Evolutionary conservation across 495 filamentous ascomycete genomes (phyloP).

Genomic region (Elasticomyces elasticus): DNA sequence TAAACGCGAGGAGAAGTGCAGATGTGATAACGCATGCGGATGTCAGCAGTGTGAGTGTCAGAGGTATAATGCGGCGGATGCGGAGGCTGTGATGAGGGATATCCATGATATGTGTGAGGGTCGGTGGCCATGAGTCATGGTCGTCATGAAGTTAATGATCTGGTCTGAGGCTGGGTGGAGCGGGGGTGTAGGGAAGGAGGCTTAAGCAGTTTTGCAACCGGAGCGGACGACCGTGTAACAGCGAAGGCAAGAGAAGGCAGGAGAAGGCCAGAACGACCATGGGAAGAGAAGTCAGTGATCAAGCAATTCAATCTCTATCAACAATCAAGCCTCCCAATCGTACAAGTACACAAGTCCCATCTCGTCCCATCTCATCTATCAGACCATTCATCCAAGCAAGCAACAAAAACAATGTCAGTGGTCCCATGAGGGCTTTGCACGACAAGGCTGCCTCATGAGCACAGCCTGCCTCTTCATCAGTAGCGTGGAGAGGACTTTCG

Average conservation of each 20-base stretch:
- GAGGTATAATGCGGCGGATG: neutral
- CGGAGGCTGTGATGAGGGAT: neutral
- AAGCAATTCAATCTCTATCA: neutral
- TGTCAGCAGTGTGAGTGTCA: neutral
- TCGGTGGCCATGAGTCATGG: no score
- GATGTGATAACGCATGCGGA: neutral
- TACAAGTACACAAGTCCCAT: neutral
- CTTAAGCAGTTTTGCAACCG: no score
- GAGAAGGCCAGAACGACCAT: no score
- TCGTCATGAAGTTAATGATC: no score
- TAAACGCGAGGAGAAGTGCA: neutral
- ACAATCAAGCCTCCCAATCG: neutral
- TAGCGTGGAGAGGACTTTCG: neutral
- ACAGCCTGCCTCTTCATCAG: neutral
- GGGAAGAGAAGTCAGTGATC: neutral
- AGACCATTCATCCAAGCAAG: neutral
- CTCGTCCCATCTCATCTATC: neutral
- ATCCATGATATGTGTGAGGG: neutral
- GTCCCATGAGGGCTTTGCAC: neutral
- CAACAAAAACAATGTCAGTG: neutral
- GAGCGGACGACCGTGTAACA: no score
- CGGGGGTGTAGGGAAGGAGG: no score
- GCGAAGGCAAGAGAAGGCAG: no score
- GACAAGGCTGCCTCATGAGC: neutral
- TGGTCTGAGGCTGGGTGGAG: no score